Evolutionary conservation across 2,329 filamentous ascomycete species (phyloP).

Genomic region (Beauveria pseudobassiana): DNA sequence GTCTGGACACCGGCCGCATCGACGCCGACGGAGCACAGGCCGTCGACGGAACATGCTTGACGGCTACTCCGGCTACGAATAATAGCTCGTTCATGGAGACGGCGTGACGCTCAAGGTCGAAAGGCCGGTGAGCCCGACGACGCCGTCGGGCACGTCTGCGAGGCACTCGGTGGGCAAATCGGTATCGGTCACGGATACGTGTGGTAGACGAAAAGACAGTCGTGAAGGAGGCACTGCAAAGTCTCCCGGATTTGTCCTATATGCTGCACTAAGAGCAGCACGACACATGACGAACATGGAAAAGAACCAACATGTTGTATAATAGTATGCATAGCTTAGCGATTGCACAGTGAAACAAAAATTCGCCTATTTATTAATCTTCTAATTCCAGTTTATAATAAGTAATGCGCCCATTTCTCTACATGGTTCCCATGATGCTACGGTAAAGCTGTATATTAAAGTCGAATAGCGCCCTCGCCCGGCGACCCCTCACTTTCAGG

Average conservation of each 20-base stretch:
- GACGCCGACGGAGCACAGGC: not conserved
- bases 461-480: constrained; percentile 11
- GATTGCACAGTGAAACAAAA: not conserved
- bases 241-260: constrained; percentile 12
- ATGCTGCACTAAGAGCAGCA: constrained; percentile 8
- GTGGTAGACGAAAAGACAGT: not conserved
- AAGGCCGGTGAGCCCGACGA: not conserved
- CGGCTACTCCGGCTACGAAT: not conserved
- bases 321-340: not conserved
- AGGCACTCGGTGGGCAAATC: not conserved
- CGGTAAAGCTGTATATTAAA: not conserved
- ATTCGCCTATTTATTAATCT: not conserved
- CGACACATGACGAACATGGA: not conserved
- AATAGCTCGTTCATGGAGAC: not conserved
- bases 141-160: not conserved
- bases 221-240: constrained; percentile 1
- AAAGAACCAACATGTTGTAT: not conserved
- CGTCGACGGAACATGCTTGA: not conserved
- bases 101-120: not conserved
- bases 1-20: not conserved
- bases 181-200: not conserved
- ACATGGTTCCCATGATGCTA: not conserved
- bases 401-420: not conserved
- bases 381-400: not conserved
- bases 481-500: constrained; percentile 16